Evolutionary conservation across 1,139 yeast genomes (phyloP).

Genomic region (Fermentozyma sake): DNA sequence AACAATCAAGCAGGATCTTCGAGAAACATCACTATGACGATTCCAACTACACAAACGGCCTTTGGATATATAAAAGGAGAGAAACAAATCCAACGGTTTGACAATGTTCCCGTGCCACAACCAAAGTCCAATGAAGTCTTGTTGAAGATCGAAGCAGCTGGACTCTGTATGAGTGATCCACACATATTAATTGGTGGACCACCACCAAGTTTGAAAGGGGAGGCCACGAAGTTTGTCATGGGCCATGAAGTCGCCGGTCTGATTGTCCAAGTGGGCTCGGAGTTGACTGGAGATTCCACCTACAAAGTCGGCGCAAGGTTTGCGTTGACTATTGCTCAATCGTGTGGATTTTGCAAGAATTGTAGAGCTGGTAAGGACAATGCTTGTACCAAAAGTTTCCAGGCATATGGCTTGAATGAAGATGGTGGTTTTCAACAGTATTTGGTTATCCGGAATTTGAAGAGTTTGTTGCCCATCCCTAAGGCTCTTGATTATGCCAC

Average conservation of each 20-base stretch:
- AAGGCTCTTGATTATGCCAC: conserved; percentile 40
- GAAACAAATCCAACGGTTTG: conserved; percentile 12
- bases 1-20: no score
- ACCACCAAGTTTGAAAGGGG: conserved; percentile 11
- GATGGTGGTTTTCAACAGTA: conserved; percentile 53
- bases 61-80: conserved; percentile 17
- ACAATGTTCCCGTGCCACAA: conserved; percentile 30
- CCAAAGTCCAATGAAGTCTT: conserved; percentile 37
- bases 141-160: conserved; percentile 48
- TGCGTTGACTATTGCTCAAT: conserved; percentile 30
- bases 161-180: conserved; percentile 49
- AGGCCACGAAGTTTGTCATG: conserved; percentile 37
- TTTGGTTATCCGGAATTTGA: conserved; percentile 32
- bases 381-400: conserved; percentile 21
- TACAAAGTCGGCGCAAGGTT: conserved; percentile 34
- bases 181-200: conserved; percentile 34
- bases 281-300: conserved; percentile 17
- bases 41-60: conserved; percentile 16
- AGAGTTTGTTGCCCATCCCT: conserved; percentile 41
- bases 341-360: conserved; percentile 41
- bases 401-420: conserved; percentile 38
- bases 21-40: no score
- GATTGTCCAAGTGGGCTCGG: conserved; percentile 37
- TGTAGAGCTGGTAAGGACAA: conserved; percentile 45
- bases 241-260: conserved; percentile 59